These are phyloP conservation scores for Exophiala mesophila DNA, from an alignment of 2,329 filamentous ascomycete genomes.

Conservation along the genomic window DNA sequence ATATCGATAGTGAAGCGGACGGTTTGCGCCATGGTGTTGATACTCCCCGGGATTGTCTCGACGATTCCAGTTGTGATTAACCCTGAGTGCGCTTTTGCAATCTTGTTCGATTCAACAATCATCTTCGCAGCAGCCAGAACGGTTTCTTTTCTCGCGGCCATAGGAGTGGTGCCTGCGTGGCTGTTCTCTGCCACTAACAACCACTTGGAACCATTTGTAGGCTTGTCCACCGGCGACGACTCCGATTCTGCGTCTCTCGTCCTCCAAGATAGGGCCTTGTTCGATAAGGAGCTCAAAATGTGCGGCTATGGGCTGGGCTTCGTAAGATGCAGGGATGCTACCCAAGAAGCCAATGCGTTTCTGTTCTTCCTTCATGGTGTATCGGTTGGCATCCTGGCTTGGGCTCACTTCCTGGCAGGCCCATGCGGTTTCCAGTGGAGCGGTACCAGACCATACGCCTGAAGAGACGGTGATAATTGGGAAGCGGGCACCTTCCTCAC, in stretches of 20 bases:
- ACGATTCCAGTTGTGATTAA: constrained; percentile 68
- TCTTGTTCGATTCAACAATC: constrained; percentile 61
- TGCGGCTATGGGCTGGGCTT: constrained; percentile 47
- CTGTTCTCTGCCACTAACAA: constrained; percentile 62
- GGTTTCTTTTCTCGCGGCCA: constrained; percentile 61
- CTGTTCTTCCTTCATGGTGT: constrained; percentile 61
- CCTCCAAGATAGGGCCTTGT: constrained; percentile 22
- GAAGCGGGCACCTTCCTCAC: constrained; percentile 76
- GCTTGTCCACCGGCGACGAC: constrained; percentile 69
- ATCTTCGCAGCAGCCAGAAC: constrained; percentile 63
- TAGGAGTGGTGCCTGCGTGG: constrained; percentile 70
- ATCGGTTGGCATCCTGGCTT: constrained; percentile 26
- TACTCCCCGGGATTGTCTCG: constrained; percentile 60
- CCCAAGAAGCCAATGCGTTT: constrained; percentile 67
- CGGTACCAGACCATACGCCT: constrained; percentile 67
- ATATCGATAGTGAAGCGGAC: constrained; percentile 22
- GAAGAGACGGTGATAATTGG: constrained; percentile 69
- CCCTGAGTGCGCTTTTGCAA: constrained; percentile 57
- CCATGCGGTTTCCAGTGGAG: constrained; percentile 58
- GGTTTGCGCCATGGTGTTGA: constrained; percentile 49
- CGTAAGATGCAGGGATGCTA: constrained; percentile 49
- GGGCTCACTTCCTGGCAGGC: constrained; percentile 55
- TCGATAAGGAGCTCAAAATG: constrained; percentile 67
- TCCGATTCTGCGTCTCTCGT: constrained; percentile 58
- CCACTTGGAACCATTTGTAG: constrained; percentile 67